phyloP scores from a whole-genome alignment of 2,329 filamentous ascomycete species.

The Phyllosticta citriasiana region DNA sequence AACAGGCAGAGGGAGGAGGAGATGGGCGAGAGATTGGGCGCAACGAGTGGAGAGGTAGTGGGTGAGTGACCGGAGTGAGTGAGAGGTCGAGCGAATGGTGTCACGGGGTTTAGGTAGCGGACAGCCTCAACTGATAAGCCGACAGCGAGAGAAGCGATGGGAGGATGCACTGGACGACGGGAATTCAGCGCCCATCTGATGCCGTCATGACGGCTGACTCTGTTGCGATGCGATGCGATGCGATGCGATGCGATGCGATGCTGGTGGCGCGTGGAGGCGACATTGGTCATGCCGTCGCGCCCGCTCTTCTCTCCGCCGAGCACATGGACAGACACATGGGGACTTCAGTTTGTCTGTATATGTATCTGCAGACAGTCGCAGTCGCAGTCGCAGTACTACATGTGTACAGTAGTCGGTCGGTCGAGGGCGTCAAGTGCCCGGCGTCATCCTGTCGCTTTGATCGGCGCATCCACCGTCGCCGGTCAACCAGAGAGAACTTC shows the following conservation, averaged over 20 bases:
- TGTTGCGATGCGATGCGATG: not conserved
- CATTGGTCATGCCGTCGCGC: slow-evolving; percentile 6
- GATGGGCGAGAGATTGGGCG: not conserved
- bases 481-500: too few relatives aligned
- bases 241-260: not conserved
- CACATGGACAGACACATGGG: not conserved
- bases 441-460: not conserved
- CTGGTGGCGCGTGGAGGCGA: slow-evolving; percentile 7
- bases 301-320: not conserved
- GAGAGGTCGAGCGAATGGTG: not conserved
- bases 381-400: not conserved
- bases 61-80: not conserved
- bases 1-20: not conserved
- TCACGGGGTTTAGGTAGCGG: slow-evolving; percentile 1
- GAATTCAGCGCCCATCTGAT: not conserved
- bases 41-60: not conserved
- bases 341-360: too few relatives aligned
- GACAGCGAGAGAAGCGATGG: not conserved
- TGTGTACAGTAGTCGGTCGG: not conserved
- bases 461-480: too few relatives aligned
- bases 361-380: too few relatives aligned
- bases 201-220: slow-evolving; percentile 2
- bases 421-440: too few relatives aligned
- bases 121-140: not conserved
- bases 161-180: not conserved